Evolutionary conservation across 441 rosid genomes (phyloP).

Genomic region (Populus trichocarpa): DNA sequence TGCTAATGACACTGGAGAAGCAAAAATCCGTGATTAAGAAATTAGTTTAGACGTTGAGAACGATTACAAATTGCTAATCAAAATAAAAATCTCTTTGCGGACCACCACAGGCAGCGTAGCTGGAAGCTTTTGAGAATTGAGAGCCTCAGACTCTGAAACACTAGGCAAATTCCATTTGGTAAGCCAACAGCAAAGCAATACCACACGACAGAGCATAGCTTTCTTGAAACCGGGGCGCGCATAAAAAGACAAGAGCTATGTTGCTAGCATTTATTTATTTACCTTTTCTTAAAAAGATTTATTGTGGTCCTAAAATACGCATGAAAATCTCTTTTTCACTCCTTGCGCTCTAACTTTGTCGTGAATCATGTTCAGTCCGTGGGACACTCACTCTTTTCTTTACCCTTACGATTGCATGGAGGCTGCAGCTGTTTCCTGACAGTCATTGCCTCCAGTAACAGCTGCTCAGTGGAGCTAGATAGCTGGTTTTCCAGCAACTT

Average conservation of each 20-base stretch:
- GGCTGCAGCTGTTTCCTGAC: not conserved
- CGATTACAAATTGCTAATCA: too few species aligned
- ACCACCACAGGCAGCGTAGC: not conserved
- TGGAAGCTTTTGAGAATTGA: not conserved
- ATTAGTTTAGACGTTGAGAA: too few species aligned
- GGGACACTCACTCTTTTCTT: not conserved
- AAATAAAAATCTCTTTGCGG: not conserved
- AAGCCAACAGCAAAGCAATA: not conserved
- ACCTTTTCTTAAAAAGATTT: not conserved
- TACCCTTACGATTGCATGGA: not conserved
- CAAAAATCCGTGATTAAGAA: too few species aligned
- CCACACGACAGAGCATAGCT: not conserved
- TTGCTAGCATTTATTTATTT: not conserved
- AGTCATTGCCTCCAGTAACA: not conserved
- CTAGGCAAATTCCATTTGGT: not conserved
- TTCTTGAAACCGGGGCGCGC: not conserved
- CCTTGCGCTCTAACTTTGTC: not conserved
- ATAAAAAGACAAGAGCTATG: not conserved
- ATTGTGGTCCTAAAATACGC: not conserved
- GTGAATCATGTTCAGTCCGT: not conserved
- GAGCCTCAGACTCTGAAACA: not conserved
- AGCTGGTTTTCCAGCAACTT: not conserved
- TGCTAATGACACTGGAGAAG: too few species aligned
- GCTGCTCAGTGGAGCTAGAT: too few species aligned
- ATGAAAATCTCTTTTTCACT: too few species aligned